Conservation (phyloP, 257 asterid species). For the Scutellaria minor region DNA sequence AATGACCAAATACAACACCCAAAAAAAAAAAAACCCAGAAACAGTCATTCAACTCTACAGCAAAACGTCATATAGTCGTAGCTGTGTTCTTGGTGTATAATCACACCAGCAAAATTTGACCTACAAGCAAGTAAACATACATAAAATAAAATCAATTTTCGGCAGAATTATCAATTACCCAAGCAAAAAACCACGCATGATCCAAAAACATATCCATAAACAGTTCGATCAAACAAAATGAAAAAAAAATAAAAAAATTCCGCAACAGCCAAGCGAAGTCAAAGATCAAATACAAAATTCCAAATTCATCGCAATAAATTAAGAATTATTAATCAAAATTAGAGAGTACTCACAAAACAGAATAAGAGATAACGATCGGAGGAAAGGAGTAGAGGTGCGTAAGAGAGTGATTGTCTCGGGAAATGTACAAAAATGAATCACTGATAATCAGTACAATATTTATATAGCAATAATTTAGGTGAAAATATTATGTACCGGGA, state of each 20-base stretch:
- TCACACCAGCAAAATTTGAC: neutral
- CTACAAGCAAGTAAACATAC: neutral
- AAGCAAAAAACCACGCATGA: constrained; percentile 8
- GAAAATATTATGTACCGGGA: neutral
- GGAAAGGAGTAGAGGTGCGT: constrained; percentile 9
- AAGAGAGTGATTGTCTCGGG: constrained; percentile 14
- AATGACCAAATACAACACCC: neutral
- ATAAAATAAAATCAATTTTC: neutral
- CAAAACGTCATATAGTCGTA: constrained; percentile 1
- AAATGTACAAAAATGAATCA: neutral
- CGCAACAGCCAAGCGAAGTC: neutral
- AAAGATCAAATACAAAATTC: constrained; percentile 13
- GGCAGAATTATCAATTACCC: constrained; percentile 1
- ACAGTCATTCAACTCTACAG: neutral
- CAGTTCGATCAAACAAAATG: constrained; percentile 17
- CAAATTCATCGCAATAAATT: neutral
- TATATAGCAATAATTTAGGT: neutral
- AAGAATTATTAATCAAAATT: constrained; percentile 1
- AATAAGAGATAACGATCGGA: constrained; percentile 28
- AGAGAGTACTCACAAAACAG: constrained; percentile 23
- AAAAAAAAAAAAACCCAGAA: neutral
- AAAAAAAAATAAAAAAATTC: neutral
- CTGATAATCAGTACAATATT: neutral
- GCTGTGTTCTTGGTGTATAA: neutral
- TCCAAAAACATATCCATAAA: constrained; percentile 21